Evolutionary conservation across 1,139 yeast species (phyloP), one percentile per base, ranked within the genome.

Genomic region (Taphrina populina): DNA sequence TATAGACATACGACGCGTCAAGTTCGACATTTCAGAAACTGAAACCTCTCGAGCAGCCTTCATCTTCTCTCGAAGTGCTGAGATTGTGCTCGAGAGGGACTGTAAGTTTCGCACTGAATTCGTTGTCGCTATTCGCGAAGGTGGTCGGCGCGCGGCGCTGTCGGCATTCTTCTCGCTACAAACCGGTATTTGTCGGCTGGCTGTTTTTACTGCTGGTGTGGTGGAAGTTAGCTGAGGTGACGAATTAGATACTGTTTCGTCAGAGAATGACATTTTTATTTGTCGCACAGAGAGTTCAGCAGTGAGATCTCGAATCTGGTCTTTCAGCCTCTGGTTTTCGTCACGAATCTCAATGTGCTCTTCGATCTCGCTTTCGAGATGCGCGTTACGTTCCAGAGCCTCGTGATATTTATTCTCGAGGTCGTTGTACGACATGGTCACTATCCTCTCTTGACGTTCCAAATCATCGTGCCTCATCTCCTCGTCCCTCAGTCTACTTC

Each of bases 391-490:
- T 45, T 70, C 73, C 46, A 70, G 45, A 2, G 69, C 54, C 19
- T 61, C 61, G 45, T 69, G 66, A 58, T 70, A 69, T 44, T 64
- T 64, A 40, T 59, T 59, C 55, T 68, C 70, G 43, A 69, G 60
- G 29, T 69, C 69, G 24, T 64, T 66, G 27, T 69, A 59, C 2
- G 72, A 64, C 7, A 67, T 62, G 26, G 51, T 56, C 17, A 57
- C 39, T 21, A 56, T 33, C 23, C 67, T 62, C 27, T 67, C 73
- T 20, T 63, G 65, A 17, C 69, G 65, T 58, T 71, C 74, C 67
- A 71, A 67, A 54, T 70, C 72, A 58, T 71, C 74, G 55, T 70
- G 70, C 30, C 65, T 68, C 65, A 69, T 67, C 59, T 71, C 74
- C 7, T 69, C 68, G 34, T 71, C 73, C n/a, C 70, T 61, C n/a